Percentiles rank a stretch among this genome's conserved stretches.
Conservation (phyloP, 352 stramenopile species). For the Blastocystis sp. region DNA sequence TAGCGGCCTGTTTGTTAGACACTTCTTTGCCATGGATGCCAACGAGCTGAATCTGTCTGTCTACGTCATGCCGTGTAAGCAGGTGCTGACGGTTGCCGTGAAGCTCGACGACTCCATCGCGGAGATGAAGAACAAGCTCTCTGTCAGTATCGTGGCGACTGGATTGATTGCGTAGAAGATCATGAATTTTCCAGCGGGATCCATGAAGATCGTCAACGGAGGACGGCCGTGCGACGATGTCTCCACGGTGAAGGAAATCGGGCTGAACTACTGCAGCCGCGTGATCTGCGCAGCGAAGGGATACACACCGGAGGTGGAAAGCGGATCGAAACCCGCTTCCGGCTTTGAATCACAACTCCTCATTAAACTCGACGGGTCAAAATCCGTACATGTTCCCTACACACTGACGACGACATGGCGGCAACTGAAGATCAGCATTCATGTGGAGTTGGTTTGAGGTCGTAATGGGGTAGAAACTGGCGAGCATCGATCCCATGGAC, state of each 20-base stretch:
- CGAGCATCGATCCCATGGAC: slow-evolving; percentile 38
- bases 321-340: neutral
- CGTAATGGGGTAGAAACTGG: slow-evolving; percentile 8
- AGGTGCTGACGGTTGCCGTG: slow-evolving; percentile 11
- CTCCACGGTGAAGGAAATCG: slow-evolving; percentile 51
- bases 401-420: slow-evolving; percentile 46
- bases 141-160: neutral
- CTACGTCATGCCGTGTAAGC: slow-evolving; percentile 45
- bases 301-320: slow-evolving; percentile 1
- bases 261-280: slow-evolving; percentile 63
- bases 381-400: slow-evolving; percentile 50
- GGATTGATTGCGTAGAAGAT: slow-evolving; percentile 2
- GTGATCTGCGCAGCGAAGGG: slow-evolving; percentile 47
- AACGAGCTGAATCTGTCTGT: slow-evolving; percentile 48
- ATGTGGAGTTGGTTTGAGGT: neutral
- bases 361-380: slow-evolving; percentile 52
- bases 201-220: slow-evolving; percentile 66
- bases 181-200: slow-evolving; percentile 39
- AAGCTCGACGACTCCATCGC: slow-evolving; percentile 46
- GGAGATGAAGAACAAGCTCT: slow-evolving; percentile 37
- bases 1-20: slow-evolving; percentile 6
- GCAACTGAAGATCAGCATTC: slow-evolving; percentile 57
- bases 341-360: slow-evolving; percentile 21
- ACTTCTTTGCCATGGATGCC: slow-evolving; percentile 37
- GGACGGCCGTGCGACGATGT: slow-evolving; percentile 41